These are phyloP conservation scores for Leptodontidium sp. DNA, from an alignment of 2,329 filamentous ascomycete species.

Conservation along the genomic window DNA sequence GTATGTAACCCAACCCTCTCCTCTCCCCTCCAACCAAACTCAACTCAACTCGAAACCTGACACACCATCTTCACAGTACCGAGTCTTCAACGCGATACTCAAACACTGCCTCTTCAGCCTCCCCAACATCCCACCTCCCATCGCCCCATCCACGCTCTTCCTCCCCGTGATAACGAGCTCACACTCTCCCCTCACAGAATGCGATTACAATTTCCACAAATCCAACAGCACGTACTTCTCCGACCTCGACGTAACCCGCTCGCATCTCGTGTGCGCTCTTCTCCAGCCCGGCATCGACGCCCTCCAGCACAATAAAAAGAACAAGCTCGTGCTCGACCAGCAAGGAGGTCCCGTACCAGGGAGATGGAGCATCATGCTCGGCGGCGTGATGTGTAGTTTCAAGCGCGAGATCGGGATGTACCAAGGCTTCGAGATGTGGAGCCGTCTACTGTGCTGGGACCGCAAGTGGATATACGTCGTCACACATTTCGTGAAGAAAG, in stretches of 20 bases:
- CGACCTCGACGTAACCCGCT: conserved; percentile 77
- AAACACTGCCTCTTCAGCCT: conserved; percentile 53
- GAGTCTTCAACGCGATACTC: conserved; percentile 56
- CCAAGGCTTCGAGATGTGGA: conserved; percentile 77
- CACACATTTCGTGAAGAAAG: conserved; percentile 75
- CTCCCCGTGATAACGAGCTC: conserved; percentile 66
- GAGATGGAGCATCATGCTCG: conserved; percentile 70
- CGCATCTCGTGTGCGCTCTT: conserved; percentile 78
- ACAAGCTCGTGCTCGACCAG: conserved; percentile 55
- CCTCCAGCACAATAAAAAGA: conserved; percentile 58
- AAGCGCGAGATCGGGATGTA: conserved; percentile 76
- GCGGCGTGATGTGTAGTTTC: conserved; percentile 77
- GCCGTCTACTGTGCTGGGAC: conserved; percentile 76
- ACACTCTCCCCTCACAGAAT: conserved; percentile 68
- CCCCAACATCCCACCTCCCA: conserved; percentile 46
- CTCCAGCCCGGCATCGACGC: conserved; percentile 65
- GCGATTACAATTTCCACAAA: conserved; percentile 78
- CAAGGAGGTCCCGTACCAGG: conserved; percentile 59
- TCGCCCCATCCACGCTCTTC: conserved; percentile 59
- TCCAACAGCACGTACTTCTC: conserved; percentile 76
- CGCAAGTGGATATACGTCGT: conserved; percentile 83
- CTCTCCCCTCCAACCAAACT: not conserved
- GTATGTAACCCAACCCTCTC: conserved; percentile 49
- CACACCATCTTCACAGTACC: conserved; percentile 47
- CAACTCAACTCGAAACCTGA: not conserved